A percentile compares a stretch with the other conserved stretches of the same genome.
These are phyloP conservation scores for Thamnidium elegans DNA, from an alignment of 192 early-diverging fungal species.

Conservation along the genomic window DNA sequence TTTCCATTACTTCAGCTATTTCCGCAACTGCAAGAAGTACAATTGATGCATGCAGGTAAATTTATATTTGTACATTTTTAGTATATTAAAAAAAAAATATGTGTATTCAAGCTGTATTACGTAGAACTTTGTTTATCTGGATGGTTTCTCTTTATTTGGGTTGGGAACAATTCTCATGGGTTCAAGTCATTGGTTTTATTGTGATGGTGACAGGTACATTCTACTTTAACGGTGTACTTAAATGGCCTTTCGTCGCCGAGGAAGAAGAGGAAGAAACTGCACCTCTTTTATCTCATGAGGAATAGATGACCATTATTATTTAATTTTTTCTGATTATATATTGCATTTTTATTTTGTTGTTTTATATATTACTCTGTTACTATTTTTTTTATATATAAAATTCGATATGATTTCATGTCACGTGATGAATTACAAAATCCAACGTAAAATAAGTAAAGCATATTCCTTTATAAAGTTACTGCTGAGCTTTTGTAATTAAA, in stretches of 20 bases:
- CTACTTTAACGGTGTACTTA: conserved; percentile 83
- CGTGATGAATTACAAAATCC: background rate
- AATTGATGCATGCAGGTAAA: conserved; percentile 87
- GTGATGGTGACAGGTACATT: conserved; percentile 81
- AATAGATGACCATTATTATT: conserved; percentile 2
- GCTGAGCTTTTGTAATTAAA: too few species aligned
- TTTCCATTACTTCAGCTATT: conserved; percentile 82
- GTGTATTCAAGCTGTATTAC: background rate
- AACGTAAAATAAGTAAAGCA: too few species aligned
- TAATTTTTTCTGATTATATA: background rate
- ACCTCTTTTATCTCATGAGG: conserved; percentile 16
- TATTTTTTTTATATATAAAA: background rate
- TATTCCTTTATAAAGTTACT: too few species aligned
- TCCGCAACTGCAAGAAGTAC: conserved; percentile 91
- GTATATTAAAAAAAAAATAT: too few species aligned
- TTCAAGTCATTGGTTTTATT: conserved; percentile 88
- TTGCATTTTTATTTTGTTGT: background rate
- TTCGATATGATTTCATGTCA: background rate
- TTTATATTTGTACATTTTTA: background rate
- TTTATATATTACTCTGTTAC: background rate
- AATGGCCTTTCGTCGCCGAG: conserved; percentile 22
- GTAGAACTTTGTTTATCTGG: conserved; percentile 91
- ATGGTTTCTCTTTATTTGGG: conserved; percentile 84
- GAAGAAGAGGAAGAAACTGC: conserved; percentile 9
- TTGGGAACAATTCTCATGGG: conserved; percentile 89